Evolutionary conservation across 2,329 filamentous ascomycete species (phyloP), one percentile per base, ranked within the genome.

Genomic region (Ceratocystis colombiana): DNA sequence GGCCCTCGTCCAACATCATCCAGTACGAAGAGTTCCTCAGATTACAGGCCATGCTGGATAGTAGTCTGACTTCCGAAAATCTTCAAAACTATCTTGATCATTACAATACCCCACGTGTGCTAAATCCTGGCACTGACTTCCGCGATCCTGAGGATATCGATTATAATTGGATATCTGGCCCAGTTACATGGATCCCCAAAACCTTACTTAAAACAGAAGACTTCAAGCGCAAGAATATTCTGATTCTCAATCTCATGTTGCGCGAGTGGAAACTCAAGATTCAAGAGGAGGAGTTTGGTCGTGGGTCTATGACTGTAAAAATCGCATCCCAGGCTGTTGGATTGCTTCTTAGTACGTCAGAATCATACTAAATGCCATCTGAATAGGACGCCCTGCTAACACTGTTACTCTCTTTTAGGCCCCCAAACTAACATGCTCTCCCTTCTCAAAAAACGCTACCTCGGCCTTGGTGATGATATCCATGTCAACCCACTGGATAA

Each of bases 201-300:
- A 66, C 59, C 3, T 12, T 66, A 7, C 37, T 63, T 1, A 28
- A 53, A 7, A 44, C 10, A 7, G 20, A 44, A 5, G 7, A 28
- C 2, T 3, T 53, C 20, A 57, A 70, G 45, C 69, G 70, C 3
- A 84, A 84, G 71, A 71, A 76, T 48, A 74, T 69, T 33, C 70
- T 78, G 10, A 78, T 74, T 0, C 68, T 78, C 17, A 73, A 73
- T 66, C 73, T 85, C 64, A 74, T 84, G 74, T 75, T 76, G 12
- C 72, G 76, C 28, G 77, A 76, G 67, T 85, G 82, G 82, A 76
- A 74, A 2, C 69, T 84, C n/a, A 75, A 77, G 7, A 76, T 79
- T 1, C 74, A 76, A 65, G 79, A 82, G 68, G 71, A 80, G 17
- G 70, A 77, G 15, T 74, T 77, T 22, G 74, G 74, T 5, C 71